These are phyloP conservation scores for Apostasia shenzhenica DNA, from an alignment of 106 monocot genomes.

Conservation along the genomic window DNA sequence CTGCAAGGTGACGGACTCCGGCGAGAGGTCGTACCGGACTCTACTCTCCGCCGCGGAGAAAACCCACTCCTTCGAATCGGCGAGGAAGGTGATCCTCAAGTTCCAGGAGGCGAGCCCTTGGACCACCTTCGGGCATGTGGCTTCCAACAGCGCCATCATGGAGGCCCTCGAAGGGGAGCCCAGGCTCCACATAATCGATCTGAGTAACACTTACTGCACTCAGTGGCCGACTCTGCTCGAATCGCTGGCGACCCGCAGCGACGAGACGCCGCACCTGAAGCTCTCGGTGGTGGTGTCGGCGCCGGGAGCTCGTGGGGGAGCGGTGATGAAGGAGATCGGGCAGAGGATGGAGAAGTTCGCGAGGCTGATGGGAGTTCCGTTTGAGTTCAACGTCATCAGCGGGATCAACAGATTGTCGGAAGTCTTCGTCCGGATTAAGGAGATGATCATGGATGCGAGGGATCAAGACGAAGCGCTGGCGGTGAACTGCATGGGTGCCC, in stretches of 20 bases:
- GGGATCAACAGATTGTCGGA: conserved; percentile 6
- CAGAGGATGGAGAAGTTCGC: conserved; percentile 56
- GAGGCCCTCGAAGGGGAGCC: conserved; percentile 39
- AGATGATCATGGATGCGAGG: conserved; percentile 19
- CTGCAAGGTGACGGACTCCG: conserved; percentile 32
- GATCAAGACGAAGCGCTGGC: conserved; percentile 35
- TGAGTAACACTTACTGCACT: conserved; percentile 50
- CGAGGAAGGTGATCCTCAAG: conserved; percentile 40
- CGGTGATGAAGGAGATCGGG: conserved; percentile 40
- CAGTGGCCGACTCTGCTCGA: conserved; percentile 50
- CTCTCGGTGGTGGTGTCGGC: conserved; percentile 22
- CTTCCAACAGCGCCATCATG: conserved; percentile 40
- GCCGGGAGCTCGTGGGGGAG: conserved; percentile 6
- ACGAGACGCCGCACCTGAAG: conserved; percentile 39
- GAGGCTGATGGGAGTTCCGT: conserved; percentile 47
- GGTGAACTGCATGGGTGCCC: conserved; percentile 36
- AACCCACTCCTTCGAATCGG: conserved; percentile 32
- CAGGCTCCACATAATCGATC: conserved; percentile 42
- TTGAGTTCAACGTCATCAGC: conserved; percentile 34
- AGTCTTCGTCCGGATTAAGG: conserved; percentile 1
- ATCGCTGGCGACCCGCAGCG: conserved; percentile 34
- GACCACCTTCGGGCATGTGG: conserved; percentile 55
- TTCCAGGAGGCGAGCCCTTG: conserved; percentile 55
- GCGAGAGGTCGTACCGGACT: conserved; percentile 22
- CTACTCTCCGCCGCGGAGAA: conserved; percentile 23